Evolutionary conservation across 305 asterid species (phyloP), one percentile per base, ranked within the genome.

Genomic region (Caryopteris hybrid): DNA sequence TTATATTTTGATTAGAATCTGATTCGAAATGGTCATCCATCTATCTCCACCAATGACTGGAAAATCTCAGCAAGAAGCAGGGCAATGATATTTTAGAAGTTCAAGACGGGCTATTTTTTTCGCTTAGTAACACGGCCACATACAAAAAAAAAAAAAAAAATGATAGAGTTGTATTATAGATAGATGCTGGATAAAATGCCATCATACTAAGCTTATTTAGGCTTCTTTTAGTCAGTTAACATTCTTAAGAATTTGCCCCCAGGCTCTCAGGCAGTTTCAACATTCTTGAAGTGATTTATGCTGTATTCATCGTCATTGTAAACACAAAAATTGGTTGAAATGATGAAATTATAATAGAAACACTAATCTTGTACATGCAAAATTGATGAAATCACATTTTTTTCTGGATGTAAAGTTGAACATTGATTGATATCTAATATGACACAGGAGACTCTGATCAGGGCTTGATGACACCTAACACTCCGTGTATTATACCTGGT

Each of bases 141-240:
- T 47, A 61, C 34, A 39, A 63, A 70, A 54, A 38, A 31, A 56
- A 61, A 33, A 39, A 63, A 70, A 54, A 38, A 31, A 54, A 46
- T 60, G 68, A 72, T 69, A 64, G 68, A 46, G 31, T 31, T 69
- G 65, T 60, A 48, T 67, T 47, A 54, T 41, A 70, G 45, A 48
- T 65, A 67, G 67, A 39, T 38, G 58, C 27, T 42, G 31, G 70
- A 27, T 45, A 65, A 66, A 57, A 70, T 27, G n/a, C 47, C 61
- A 11, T 39, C 31, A 14, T 22, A 8, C 16, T 8, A 69, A 68
- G 69, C 58, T 64, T 46, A 53, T 74, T 66, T 45, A 69, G 72
- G 70, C 76, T n/a, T n/a, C n/a, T n/a, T n/a, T n/a, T n/a, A n/a
- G n/a, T n/a, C n/a, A 76, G 41, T 54, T 46, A 16, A 50, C 63